Evolutionary conservation across 129 eudicot genomes (phyloP).

Genomic region (Rutidosis leptorrhynchoides): DNA sequence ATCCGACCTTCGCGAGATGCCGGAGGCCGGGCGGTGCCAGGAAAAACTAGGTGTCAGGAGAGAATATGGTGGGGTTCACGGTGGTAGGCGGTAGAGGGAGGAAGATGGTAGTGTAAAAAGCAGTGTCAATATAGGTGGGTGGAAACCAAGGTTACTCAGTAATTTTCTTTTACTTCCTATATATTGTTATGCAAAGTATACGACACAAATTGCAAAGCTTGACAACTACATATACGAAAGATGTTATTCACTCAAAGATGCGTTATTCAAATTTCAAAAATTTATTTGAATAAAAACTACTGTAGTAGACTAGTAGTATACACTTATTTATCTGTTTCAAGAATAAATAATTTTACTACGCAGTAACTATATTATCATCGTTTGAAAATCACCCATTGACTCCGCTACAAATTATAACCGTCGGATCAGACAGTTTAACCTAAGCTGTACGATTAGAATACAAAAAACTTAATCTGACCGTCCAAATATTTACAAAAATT

Average conservation of each 20-base stretch:
- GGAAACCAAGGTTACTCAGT: too few species aligned
- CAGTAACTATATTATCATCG: background rate
- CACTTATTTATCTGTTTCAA: background rate
- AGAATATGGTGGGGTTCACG: too few species aligned
- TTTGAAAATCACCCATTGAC: background rate
- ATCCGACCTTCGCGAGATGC: too few species aligned
- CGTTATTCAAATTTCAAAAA: too few species aligned
- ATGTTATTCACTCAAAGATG: background rate
- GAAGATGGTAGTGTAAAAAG: too few species aligned
- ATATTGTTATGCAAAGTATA: too few species aligned
- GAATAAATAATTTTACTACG: background rate
- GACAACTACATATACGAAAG: too few species aligned
- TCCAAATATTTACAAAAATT: slow-evolving; percentile 41
- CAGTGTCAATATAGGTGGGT: too few species aligned
- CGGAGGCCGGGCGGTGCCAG: too few species aligned
- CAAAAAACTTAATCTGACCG: slow-evolving; percentile 27
- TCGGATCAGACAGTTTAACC: slow-evolving; percentile 20
- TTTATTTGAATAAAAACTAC: background rate
- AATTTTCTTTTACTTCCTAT: too few species aligned
- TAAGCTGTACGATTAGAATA: slow-evolving; percentile 39
- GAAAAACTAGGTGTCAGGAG: too few species aligned
- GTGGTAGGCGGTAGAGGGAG: too few species aligned
- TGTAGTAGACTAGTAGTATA: background rate
- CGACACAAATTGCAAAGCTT: background rate
- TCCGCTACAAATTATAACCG: slow-evolving; percentile 26